Conservation (phyloP, 345 rosid species). For the Balakata baccata region DNA sequence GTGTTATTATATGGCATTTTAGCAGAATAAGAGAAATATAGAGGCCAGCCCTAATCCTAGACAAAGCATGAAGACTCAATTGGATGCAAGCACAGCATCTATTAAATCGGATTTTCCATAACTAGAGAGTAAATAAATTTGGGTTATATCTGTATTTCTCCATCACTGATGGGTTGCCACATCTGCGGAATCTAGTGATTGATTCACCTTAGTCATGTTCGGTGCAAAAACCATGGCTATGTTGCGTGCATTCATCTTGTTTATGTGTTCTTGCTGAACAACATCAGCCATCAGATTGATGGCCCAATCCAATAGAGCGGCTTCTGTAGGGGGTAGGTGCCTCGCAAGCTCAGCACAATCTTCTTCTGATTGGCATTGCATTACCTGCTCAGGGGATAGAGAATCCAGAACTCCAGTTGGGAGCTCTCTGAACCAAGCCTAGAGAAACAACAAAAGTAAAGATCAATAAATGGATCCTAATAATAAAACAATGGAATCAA, state of each 20-base stretch:
- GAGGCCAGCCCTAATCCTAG: not conserved
- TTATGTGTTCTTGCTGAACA: conserved; percentile 22
- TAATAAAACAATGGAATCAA: not conserved
- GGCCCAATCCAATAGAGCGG: conserved; percentile 28
- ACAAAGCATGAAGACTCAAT: not conserved
- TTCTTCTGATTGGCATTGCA: conserved; percentile 25
- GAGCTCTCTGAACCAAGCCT: conserved; percentile 36
- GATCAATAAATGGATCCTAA: not conserved
- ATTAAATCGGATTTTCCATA: not conserved
- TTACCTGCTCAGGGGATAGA: conserved; percentile 25
- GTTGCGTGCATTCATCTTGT: conserved; percentile 31
- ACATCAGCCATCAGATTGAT: conserved; percentile 30
- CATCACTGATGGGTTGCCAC: not conserved
- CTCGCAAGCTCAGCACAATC: conserved; percentile 21
- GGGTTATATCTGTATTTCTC: not conserved
- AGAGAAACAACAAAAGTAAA: not conserved
- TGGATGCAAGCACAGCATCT: not conserved
- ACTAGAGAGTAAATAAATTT: not conserved
- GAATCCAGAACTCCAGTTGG: conserved; percentile 29
- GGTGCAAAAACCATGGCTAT: conserved; percentile 33
- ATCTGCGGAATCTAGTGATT: not conserved
- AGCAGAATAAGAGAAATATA: not conserved
- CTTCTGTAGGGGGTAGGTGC: conserved; percentile 25
- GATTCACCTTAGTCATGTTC: conserved; percentile 23
- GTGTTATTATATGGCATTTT: not conserved